phyloP scores from a whole-genome alignment of 2,329 filamentous ascomycete genomes.

The Phialophora expanda region DNA sequence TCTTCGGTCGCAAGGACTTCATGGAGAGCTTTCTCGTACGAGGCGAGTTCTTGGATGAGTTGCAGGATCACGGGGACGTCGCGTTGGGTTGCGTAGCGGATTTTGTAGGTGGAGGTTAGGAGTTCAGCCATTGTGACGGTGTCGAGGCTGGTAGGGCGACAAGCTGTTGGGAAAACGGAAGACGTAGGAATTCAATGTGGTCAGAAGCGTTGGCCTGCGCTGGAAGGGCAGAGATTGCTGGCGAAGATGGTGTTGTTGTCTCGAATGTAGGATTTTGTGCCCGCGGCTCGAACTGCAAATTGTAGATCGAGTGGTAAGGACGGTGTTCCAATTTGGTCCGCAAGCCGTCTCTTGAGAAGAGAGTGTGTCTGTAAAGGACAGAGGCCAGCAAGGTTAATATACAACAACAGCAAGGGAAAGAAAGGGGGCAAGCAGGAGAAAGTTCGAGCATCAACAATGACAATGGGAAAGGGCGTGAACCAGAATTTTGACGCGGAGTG shows the following conservation, averaged over 20 bases:
- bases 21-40: conserved; percentile 79
- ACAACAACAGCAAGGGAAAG: not conserved
- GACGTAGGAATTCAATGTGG: not conserved
- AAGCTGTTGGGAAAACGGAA: not conserved
- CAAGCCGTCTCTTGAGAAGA: not conserved
- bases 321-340: not conserved
- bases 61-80: conserved; percentile 81
- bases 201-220: not conserved
- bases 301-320: not conserved
- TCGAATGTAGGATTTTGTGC: not conserved
- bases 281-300: not conserved
- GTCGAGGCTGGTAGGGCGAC: not conserved
- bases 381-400: no score
- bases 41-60: conserved; percentile 83
- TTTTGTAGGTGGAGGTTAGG: conserved; percentile 33
- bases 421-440: not conserved
- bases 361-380: not conserved
- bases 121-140: conserved; percentile 33
- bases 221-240: not conserved
- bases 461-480: not conserved
- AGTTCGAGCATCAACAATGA: not conserved
- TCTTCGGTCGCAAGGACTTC: conserved; percentile 78
- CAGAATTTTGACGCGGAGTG: not conserved
- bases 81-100: conserved; percentile 48
- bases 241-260: not conserved